Percentiles rank a stretch among this genome's conserved stretches.
phyloP scores from a whole-genome alignment of 345 rosid species.

The Gossypium sturtianum region DNA sequence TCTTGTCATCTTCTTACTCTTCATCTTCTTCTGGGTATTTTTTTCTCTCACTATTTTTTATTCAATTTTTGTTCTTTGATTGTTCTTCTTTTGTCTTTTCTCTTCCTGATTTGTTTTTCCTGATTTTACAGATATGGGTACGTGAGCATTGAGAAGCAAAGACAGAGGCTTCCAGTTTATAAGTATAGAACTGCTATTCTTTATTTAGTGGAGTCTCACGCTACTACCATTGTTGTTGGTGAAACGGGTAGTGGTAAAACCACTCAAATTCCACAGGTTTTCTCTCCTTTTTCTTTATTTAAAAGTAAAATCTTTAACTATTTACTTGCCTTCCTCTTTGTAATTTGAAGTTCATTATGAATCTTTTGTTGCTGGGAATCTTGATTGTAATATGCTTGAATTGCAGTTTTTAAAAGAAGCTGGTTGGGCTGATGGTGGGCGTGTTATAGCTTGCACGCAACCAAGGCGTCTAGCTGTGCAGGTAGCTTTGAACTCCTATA shows the following conservation, averaged over 20 bases:
- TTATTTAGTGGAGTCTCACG: conserved; percentile 81
- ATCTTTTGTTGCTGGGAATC: neutral
- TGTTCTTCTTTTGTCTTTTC: neutral
- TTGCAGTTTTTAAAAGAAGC: conserved; percentile 88
- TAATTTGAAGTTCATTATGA: neutral
- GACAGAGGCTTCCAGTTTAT: conserved; percentile 88
- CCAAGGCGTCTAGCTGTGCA: conserved; percentile 94
- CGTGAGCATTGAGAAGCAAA: conserved; percentile 72
- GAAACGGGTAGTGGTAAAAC: conserved; percentile 99
- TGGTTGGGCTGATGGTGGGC: conserved; percentile 98
- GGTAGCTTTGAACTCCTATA: conserved; percentile 27
- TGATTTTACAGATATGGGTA: conserved; percentile 43
- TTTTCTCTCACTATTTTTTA: neutral
- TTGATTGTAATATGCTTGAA: conserved; percentile 4
- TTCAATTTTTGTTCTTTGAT: neutral
- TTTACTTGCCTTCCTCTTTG: neutral
- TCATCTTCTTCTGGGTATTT: conserved; percentile 74
- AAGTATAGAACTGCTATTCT: conserved; percentile 73
- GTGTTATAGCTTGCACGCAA: conserved; percentile 91
- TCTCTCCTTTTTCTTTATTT: neutral
- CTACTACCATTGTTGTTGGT: conserved; percentile 88
- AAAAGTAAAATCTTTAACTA: neutral
- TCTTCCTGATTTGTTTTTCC: neutral
- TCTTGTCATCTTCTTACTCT: conserved; percentile 42
- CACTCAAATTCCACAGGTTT: conserved; percentile 95